phyloP scores from a whole-genome alignment of 805 yeast species.

The Starmerella powellii region DNA sequence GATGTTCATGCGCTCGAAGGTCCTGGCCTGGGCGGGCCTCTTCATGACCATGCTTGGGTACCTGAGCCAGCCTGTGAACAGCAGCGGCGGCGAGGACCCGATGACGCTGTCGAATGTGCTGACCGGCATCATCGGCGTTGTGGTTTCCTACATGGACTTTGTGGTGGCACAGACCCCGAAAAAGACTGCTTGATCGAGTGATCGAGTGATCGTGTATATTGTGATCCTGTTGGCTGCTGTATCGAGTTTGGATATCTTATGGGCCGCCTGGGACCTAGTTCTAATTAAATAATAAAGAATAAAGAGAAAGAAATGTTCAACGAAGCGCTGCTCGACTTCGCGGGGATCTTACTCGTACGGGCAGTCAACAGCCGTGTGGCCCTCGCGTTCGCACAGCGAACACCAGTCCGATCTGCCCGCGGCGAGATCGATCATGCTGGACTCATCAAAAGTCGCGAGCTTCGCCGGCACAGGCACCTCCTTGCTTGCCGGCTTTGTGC shows the following conservation, averaged over 20 bases:
- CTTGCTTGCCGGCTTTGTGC: neutral
- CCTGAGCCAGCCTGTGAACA: constrained; percentile 26
- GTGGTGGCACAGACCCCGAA: constrained; percentile 22
- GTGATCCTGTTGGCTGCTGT: too few relatives aligned
- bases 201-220: too few relatives aligned
- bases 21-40: constrained; percentile 31
- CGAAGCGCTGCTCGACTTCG: too few relatives aligned
- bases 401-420: constrained; percentile 78
- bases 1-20: constrained; percentile 30
- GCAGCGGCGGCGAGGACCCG: constrained; percentile 16
- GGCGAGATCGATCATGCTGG: constrained; percentile 42
- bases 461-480: constrained; percentile 7
- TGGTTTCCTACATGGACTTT: constrained; percentile 29
- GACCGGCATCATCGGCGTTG: constrained; percentile 28
- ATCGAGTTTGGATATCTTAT: too few relatives aligned
- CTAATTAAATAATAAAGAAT: too few relatives aligned
- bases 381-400: constrained; percentile 81
- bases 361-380: constrained; percentile 79
- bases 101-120: constrained; percentile 26
- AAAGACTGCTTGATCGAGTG: neutral
- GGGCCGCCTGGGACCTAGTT: too few relatives aligned
- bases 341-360: constrained; percentile 48
- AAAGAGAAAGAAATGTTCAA: too few relatives aligned
- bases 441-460: constrained; percentile 10
- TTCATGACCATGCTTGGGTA: constrained; percentile 29